Evolutionary conservation across 2,329 filamentous ascomycete species (phyloP).

Genomic region (Phymatotrichopsis omnivora): DNA sequence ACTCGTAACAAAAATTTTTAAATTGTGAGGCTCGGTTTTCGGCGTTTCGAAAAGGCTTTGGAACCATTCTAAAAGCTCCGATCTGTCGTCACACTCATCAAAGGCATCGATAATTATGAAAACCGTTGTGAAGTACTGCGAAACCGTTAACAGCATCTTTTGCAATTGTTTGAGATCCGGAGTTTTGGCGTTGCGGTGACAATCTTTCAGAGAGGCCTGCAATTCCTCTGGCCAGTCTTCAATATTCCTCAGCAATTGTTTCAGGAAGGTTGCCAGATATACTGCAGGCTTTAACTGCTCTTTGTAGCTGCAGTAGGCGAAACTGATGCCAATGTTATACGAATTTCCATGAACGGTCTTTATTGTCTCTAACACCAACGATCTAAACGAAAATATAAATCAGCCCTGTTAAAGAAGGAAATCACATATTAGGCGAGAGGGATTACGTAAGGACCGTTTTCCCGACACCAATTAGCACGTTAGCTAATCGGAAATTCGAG

Average conservation of each 20-base stretch:
- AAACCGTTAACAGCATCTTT: slow-evolving; percentile 6
- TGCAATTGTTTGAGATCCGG: slow-evolving; percentile 6
- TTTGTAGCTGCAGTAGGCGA: slow-evolving; percentile 14
- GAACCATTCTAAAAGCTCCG: slow-evolving; percentile 7
- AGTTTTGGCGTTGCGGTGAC: slow-evolving; percentile 2
- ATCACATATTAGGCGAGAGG: background rate
- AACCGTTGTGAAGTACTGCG: slow-evolving; percentile 10
- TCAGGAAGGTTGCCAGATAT: slow-evolving; percentile 2
- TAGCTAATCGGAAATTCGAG: too few relatives aligned
- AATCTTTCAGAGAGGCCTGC: slow-evolving; percentile 1
- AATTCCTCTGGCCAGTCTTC: slow-evolving; percentile 1
- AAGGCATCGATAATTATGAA: slow-evolving; percentile 19
- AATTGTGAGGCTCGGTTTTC: background rate
- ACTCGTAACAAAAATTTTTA: slow-evolving; percentile 18
- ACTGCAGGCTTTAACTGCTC: slow-evolving; percentile 1
- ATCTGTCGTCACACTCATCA: slow-evolving; percentile 14
- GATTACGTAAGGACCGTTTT: slow-evolving; percentile 12
- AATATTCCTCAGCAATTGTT: slow-evolving; percentile 9
- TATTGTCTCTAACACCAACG: too few relatives aligned
- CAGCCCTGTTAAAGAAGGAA: too few relatives aligned
- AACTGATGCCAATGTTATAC: slow-evolving; percentile 8
- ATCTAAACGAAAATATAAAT: too few relatives aligned
- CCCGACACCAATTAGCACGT: slow-evolving; percentile 9
- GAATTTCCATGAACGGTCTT: too few relatives aligned
- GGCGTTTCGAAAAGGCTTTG: background rate